A percentile compares a stretch with the other conserved stretches of the same genome.
Conservation (phyloP, 2,329 filamentous ascomycete species). For the Thielaviopsis euricoi region DNA sequence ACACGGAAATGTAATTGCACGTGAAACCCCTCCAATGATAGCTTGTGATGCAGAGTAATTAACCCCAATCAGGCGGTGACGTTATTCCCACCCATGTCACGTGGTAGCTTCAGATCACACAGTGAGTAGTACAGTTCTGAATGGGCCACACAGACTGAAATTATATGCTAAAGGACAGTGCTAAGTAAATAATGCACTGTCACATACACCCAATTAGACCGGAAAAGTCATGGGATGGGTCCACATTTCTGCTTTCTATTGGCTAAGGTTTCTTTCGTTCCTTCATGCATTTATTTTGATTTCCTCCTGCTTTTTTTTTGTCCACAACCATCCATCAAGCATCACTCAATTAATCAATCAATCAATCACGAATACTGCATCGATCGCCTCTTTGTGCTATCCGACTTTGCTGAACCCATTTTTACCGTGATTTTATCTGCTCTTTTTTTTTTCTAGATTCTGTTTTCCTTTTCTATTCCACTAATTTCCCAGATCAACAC, state of each 20-base stretch:
- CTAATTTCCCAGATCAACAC: slow-evolving; percentile 6
- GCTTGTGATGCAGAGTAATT: too few relatives aligned
- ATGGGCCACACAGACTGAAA: too few relatives aligned
- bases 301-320: neutral
- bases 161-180: neutral
- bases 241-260: neutral
- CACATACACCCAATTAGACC: neutral
- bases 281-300: neutral
- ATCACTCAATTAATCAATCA: too few relatives aligned
- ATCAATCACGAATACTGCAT: neutral
- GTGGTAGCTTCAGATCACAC: too few relatives aligned
- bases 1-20: too few relatives aligned
- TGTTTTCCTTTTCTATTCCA: neutral
- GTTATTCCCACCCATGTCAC: too few relatives aligned
- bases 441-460: neutral
- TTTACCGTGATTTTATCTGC: neutral
- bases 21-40: too few relatives aligned
- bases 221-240: neutral
- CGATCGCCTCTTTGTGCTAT: neutral
- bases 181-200: neutral
- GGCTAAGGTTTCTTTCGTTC: neutral
- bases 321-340: too few relatives aligned
- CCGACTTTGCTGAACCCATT: neutral
- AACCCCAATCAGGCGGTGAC: too few relatives aligned
- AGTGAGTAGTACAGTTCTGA: too few relatives aligned